phyloP scores from a whole-genome alignment of 805 yeast species.

The Spathaspora passalidarum region DNA sequence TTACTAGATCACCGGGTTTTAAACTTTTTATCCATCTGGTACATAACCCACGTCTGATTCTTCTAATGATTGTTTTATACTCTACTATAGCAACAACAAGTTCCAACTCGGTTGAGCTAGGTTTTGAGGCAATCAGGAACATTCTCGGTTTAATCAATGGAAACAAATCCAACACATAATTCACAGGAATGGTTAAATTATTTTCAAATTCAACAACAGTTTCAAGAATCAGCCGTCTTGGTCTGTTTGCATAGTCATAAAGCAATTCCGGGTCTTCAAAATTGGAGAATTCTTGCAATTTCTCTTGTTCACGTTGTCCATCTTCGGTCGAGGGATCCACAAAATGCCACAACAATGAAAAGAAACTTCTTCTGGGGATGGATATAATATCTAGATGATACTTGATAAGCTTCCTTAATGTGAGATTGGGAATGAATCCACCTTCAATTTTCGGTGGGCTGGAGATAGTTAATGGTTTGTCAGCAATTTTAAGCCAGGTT shows the following conservation, averaged over 20 bases:
- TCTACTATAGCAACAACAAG: conserved; percentile 81
- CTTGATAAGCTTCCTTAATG: conserved; percentile 68
- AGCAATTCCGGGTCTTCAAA: conserved; percentile 76
- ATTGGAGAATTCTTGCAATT: conserved; percentile 69
- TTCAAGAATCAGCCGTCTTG: conserved; percentile 84
- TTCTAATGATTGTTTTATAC: conserved; percentile 76
- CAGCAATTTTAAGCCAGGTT: conserved; percentile 69
- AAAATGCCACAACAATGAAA: conserved; percentile 71
- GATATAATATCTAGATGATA: conserved; percentile 81
- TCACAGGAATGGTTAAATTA: conserved; percentile 67
- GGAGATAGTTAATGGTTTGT: conserved; percentile 44
- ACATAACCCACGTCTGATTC: conserved; percentile 78
- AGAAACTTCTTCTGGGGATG: conserved; percentile 83
- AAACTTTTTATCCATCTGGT: conserved; percentile 68
- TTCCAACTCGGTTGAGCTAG: conserved; percentile 46
- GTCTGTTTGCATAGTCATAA: conserved; percentile 89
- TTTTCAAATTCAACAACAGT: conserved; percentile 78
- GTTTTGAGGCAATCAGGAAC: conserved; percentile 78
- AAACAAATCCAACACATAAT: conserved; percentile 70
- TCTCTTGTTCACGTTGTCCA: conserved; percentile 72
- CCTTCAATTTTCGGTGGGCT: conserved; percentile 46
- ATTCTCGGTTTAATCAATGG: conserved; percentile 79
- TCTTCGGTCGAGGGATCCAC: conserved; percentile 42
- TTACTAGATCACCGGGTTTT: conserved; percentile 44
- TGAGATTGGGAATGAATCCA: conserved; percentile 58